A percentile compares a stretch with the other conserved stretches of the same genome.
Evolutionary conservation across 805 yeast genomes (phyloP).

Genomic region (Kodamaea laetipori): DNA sequence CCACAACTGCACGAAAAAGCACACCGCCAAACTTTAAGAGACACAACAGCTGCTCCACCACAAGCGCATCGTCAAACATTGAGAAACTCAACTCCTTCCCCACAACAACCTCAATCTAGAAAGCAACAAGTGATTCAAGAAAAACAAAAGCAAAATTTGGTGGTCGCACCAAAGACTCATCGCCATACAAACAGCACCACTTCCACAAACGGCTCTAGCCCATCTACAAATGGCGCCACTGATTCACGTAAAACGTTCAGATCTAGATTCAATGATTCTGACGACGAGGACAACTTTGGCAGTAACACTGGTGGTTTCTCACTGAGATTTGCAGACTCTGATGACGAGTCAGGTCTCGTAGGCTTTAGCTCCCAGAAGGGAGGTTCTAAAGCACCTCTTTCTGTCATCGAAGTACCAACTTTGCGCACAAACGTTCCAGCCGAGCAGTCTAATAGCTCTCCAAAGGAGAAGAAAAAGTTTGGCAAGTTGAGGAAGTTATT

Average conservation of each 20-base stretch:
- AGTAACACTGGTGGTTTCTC: conserved; percentile 10
- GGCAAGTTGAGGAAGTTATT: conserved; percentile 42
- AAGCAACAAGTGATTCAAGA: conserved; percentile 7
- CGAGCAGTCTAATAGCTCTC: conserved; percentile 6
- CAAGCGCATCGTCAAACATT: conserved; percentile 6
- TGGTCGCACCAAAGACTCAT: conserved; percentile 4
- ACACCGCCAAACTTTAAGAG: conserved; percentile 4
- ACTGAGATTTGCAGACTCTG: conserved; percentile 18
- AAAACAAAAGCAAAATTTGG: background rate
- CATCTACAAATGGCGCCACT: conserved; percentile 1
- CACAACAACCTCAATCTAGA: conserved; percentile 6
- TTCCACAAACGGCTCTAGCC: background rate
- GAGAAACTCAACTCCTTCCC: conserved; percentile 1
- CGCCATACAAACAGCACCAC: background rate
- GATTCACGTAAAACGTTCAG: conserved; percentile 19
- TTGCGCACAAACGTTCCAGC: conserved; percentile 14
- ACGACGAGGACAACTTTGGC: conserved; percentile 23
- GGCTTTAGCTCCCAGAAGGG: conserved; percentile 14
- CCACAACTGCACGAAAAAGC: background rate
- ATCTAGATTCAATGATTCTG: conserved; percentile 34
- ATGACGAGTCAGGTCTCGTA: conserved; percentile 14
- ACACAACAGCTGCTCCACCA: conserved; percentile 3
- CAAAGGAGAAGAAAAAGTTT: conserved; percentile 38
- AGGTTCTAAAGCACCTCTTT: conserved; percentile 3
- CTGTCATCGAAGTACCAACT: conserved; percentile 9